Base-by-base conservation (phyloP, 495 filamentous ascomycete genomes). In the Glarea lozoyensis region DNA sequence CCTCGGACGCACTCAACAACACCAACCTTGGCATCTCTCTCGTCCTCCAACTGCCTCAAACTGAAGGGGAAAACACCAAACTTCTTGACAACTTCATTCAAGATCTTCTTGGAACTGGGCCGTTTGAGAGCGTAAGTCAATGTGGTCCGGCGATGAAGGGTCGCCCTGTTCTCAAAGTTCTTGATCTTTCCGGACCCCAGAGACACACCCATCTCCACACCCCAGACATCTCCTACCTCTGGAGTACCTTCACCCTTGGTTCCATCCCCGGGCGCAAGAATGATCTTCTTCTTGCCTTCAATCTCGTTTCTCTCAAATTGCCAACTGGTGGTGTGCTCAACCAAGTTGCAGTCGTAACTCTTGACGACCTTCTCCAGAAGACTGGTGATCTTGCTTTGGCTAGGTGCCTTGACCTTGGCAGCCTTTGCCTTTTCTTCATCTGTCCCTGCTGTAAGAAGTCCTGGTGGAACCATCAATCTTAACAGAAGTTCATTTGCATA, bases 41-140 rank as follows among this genome's bases (percentile, higher is more conserved):
- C 93, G 57, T 97, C 93, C 37, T 95, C 89, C 37, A 98, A 78
- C 69, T 98, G 92, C 60, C 92, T 77, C 67, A 98, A 70, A 63
- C 87, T 92, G 78, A 98, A 98, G 48, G 92, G 93, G 74, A 98
- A 98, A 36, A 78, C 84, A 48, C 89, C 88, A 64, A 97, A 97
- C 68, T 90, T 97, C 78, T 86, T 89, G 52, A 90, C 80, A 43
- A 94, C 79, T 66, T 96, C 93, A 19, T 86, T 93, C 15, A 95
- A 72, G 20, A 84, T 86, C 61, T 92, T 84, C 46, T 89, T 76
- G 22, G 90, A 94, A 53, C 85, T 90, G 32, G 86, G 84, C 32
- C 93, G 81, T 78, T 96, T 97, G 36, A 98, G 74, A 44, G 73
- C 74, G 65, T 93, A 93, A 37, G 86, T 94, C 31, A 84, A 89